phyloP scores from a whole-genome alignment of 73 alveolate species.

The Paramecium sonneborni region DNA sequence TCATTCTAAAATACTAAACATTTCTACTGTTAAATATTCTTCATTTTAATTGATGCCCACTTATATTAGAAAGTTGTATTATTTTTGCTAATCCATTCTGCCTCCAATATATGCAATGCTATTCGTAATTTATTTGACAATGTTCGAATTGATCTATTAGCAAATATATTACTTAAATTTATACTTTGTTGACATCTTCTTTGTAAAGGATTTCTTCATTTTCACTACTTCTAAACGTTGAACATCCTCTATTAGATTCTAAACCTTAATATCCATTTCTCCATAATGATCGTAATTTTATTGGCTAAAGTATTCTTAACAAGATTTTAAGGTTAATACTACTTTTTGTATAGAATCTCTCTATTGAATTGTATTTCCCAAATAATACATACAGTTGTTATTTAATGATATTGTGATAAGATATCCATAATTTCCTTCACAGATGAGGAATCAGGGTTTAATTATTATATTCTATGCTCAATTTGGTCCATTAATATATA shows the following conservation, averaged over 20 bases:
- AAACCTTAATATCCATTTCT: background rate
- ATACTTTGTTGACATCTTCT: background rate
- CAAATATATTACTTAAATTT: background rate
- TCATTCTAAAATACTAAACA: background rate
- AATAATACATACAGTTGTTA: conserved; percentile 26
- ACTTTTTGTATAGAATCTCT: conserved; percentile 37
- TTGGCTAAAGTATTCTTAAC: conserved; percentile 10
- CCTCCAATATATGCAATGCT: background rate
- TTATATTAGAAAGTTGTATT: background rate
- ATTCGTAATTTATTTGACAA: background rate
- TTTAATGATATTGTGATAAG: background rate
- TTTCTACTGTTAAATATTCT: background rate
- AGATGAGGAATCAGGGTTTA: background rate
- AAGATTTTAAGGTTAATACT: conserved; percentile 39
- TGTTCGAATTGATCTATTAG: background rate
- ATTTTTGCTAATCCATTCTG: background rate
- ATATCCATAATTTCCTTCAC: background rate
- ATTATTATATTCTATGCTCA: conserved; percentile 6
- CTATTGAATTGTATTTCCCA: conserved; percentile 44
- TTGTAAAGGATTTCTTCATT: background rate
- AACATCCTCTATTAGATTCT: background rate
- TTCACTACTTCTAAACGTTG: background rate
- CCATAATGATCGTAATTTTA: background rate
- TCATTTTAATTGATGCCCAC: background rate
- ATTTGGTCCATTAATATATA: conserved; percentile 15